Percentiles rank a stretch among this genome's conserved stretches.
Conservation (phyloP, 208 protist genomes). For the Leishmania arabica region DNA sequence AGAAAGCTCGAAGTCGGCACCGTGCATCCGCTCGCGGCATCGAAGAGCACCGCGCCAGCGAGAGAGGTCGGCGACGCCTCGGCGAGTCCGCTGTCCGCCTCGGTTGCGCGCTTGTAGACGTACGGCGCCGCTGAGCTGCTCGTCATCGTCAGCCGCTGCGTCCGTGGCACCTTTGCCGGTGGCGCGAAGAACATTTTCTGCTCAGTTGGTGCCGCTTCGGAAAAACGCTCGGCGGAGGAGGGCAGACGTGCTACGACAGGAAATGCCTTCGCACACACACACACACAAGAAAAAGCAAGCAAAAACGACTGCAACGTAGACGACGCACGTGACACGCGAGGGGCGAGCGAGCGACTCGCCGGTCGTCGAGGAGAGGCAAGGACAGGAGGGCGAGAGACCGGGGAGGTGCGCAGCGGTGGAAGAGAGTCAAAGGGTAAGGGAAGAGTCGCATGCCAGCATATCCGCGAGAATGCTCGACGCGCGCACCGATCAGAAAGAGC, state of each 20-base stretch:
- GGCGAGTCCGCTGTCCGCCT: conserved; percentile 8
- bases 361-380: not conserved
- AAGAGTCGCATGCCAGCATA: not conserved
- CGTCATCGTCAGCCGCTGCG: conserved; percentile 51
- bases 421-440: not conserved
- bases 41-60: conserved; percentile 22
- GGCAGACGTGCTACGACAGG: not conserved
- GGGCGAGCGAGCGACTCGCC: not conserved
- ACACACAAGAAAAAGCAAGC: not conserved
- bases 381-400: not conserved
- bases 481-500: not conserved
- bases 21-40: not conserved
- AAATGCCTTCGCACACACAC: not conserved
- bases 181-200: conserved; percentile 56
- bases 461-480: not conserved
- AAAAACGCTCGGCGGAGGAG: not conserved
- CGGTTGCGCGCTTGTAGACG: conserved; percentile 22
- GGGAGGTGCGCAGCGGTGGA: not conserved
- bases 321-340: not conserved
- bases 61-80: conserved; percentile 23
- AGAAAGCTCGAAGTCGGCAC: conserved; percentile 44
- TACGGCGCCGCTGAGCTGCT: conserved; percentile 11
- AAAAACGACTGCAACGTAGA: not conserved
- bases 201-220: not conserved
- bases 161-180: conserved; percentile 73